Base-by-base conservation (phyloP, 345 rosid genomes). In the Salix suchowensis region DNA sequence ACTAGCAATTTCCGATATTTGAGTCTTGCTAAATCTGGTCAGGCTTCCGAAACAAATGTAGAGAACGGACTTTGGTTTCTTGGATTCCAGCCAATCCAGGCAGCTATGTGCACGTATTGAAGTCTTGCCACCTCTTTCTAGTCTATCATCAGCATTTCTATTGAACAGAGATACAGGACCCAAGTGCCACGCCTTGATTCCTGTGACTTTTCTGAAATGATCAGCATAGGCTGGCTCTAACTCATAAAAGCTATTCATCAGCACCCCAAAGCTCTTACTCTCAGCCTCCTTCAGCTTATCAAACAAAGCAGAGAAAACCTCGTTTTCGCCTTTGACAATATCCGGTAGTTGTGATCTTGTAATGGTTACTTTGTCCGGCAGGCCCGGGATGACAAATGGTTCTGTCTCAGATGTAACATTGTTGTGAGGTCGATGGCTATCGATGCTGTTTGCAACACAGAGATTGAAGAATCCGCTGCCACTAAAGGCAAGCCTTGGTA, bases 381-480 rank as follows among this genome's bases (percentile, higher is more conserved):
- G 55, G 32, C 80, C 74, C 4, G 81, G 84, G 36, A 84, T 74
- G 16, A 65, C 28, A 24, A 77, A 82, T 0, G 8, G 23, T 44
- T 79, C 72, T 3, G 77, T 73, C 66, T 81, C 85, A 0, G 86
- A 78, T 3, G 24, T 7, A 37, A 87, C 69, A 21, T 36, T 32
- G 15, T 68, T 73, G 23, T 72, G 84, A 48, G 83, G 85, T n/a
- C 64, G 67, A 36, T 76, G 24, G 23, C 15, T 24, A 7, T 81
- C 71, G 8, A 81, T 32, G 70, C 67, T 78, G 8, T 81, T 32
- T 0, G 76, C 44, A 26, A 81, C 77, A 18, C 84, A 79, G 32
- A 81, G 81, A 65, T 76, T 78, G 75, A 85, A 83, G 81, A 83
- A 82, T 7, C 86, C 79, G 19, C 82, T 80, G 15, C 86, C 84